phyloP scores from a whole-genome alignment of 129 eudicot genomes.

The Erigeron canadensis region DNA sequence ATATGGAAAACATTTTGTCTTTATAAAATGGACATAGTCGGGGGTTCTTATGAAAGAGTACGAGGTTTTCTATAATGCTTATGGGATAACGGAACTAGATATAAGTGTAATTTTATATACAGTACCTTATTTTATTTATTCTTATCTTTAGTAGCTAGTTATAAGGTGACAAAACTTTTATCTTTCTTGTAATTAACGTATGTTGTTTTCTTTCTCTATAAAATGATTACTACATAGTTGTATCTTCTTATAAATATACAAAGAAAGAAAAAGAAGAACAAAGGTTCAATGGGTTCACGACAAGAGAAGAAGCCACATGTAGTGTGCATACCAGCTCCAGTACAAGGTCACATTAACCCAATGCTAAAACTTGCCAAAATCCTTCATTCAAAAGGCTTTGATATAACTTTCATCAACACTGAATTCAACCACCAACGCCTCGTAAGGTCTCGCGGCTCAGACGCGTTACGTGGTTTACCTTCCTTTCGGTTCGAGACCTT shows the following conservation, averaged over 20 bases:
- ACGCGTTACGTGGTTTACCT: neutral
- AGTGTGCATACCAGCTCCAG: neutral
- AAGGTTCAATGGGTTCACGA: neutral
- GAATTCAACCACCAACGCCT: neutral
- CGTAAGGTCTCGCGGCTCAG: neutral
- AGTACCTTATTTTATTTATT: too few relatives aligned
- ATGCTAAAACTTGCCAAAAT: slow-evolving; percentile 2
- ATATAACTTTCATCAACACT: neutral
- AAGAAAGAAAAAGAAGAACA: too few relatives aligned
- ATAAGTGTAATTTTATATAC: too few relatives aligned
- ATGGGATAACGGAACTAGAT: too few relatives aligned
- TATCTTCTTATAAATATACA: neutral
- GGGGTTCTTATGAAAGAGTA: too few relatives aligned
- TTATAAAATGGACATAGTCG: too few relatives aligned
- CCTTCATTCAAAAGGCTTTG: neutral
- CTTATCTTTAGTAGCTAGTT: too few relatives aligned
- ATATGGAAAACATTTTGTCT: too few relatives aligned
- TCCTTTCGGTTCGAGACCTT: neutral
- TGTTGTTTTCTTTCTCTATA: neutral
- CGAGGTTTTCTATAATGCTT: too few relatives aligned
- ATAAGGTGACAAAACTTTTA: too few relatives aligned
- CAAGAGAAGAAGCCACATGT: slow-evolving; percentile 3
- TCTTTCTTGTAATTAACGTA: too few relatives aligned
- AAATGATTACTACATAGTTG: neutral
- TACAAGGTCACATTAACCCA: neutral